A percentile compares a stretch with the other conserved stretches of the same genome.
These are phyloP conservation scores for Plasmodium billcollinsi DNA, from an alignment of 169 alveolate species.

Conservation along the genomic window DNA sequence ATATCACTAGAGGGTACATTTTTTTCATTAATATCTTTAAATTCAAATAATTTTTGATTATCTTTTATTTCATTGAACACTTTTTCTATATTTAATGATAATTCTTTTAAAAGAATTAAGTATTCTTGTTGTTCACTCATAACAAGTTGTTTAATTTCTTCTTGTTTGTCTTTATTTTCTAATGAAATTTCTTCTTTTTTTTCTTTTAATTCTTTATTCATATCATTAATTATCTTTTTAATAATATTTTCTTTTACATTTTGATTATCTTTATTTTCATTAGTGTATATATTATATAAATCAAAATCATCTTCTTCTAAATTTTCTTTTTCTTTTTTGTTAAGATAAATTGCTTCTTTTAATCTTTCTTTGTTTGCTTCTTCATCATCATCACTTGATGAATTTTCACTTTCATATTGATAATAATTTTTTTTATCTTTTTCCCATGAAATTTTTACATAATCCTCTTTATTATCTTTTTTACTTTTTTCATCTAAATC, in stretches of 20 bases:
- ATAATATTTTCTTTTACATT: constrained; percentile 61
- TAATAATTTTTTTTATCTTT: constrained; percentile 72
- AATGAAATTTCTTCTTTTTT: constrained; percentile 64
- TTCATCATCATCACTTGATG: constrained; percentile 71
- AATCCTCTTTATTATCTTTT: constrained; percentile 20
- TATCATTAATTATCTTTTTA: constrained; percentile 70
- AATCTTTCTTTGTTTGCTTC: constrained; percentile 68
- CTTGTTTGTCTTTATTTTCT: constrained; percentile 54
- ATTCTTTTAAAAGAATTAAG: constrained; percentile 74
- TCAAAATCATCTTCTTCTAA: constrained; percentile 72
- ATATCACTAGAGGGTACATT: constrained; percentile 71
- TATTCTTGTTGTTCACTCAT: constrained; percentile 77
- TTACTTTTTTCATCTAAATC: neutral
- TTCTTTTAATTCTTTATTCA: constrained; percentile 77
- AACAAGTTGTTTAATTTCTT: constrained; percentile 62
- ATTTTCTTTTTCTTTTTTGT: constrained; percentile 73
- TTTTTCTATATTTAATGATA: constrained; percentile 72
- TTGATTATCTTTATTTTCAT: constrained; percentile 57
- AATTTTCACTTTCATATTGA: constrained; percentile 70
- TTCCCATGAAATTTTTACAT: constrained; percentile 52
- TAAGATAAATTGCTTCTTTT: constrained; percentile 76
- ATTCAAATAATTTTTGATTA: constrained; percentile 59
- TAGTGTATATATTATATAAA: constrained; percentile 49
- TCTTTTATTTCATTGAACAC: constrained; percentile 70
- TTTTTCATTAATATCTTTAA: constrained; percentile 70